These are phyloP conservation scores for Barnettozyma wickerhamii DNA, from an alignment of 805 yeast species.

Conservation along the genomic window DNA sequence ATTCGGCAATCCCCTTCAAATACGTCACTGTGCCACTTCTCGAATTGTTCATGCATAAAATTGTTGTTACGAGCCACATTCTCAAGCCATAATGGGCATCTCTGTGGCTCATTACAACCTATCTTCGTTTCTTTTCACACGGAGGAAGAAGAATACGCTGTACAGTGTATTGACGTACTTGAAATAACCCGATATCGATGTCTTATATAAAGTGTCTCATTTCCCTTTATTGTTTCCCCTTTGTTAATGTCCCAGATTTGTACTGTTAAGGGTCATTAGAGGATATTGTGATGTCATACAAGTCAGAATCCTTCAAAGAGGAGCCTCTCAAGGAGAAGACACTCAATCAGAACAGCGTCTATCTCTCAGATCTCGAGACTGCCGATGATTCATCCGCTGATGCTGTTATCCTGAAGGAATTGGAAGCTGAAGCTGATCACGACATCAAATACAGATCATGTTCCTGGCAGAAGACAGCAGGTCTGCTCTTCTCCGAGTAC, in stretches of 20 bases:
- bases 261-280: no score
- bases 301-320: not conserved
- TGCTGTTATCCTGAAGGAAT: constrained; percentile 14
- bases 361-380: not conserved
- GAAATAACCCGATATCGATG: not conserved
- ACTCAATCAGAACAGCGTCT: not conserved
- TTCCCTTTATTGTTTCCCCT: no score
- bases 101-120: no score
- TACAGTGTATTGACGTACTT: no score
- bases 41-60: no score
- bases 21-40: not conserved
- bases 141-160: not conserved
- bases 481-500: constrained; percentile 55
- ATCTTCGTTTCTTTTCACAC: not conserved
- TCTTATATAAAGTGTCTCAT: not conserved
- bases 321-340: not conserved
- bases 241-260: not conserved
- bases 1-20: no score
- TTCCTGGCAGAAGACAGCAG: constrained; percentile 57
- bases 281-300: not conserved
- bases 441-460: constrained; percentile 46
- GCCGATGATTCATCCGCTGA: constrained; percentile 16
- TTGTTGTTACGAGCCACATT: not conserved
- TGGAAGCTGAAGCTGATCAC: constrained; percentile 21
- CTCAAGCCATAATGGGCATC: not conserved